Evolutionary conservation across 805 yeast genomes (phyloP).

Genomic region (Zygoascus ofunaensis): DNA sequence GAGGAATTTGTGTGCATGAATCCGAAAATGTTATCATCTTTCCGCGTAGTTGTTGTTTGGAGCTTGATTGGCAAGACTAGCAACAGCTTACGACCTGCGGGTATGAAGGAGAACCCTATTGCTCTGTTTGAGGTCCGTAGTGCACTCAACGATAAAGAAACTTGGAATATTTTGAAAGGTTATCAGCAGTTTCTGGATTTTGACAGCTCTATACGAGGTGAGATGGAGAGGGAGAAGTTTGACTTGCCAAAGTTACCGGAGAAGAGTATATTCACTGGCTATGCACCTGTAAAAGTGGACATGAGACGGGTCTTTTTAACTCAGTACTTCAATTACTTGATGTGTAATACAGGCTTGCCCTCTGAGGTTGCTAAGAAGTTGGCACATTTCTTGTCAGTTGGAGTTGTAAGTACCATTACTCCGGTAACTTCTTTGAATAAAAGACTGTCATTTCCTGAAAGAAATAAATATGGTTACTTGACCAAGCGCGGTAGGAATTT

Average conservation of each 20-base stretch:
- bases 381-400: not conserved
- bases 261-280: constrained; percentile 43
- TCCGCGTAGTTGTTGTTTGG: constrained; percentile 19
- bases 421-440: not conserved
- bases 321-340: constrained; percentile 50
- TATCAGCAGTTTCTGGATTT: constrained; percentile 51
- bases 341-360: constrained; percentile 51
- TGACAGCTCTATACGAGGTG: constrained; percentile 46
- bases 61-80: constrained; percentile 13
- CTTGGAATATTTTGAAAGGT: constrained; percentile 67
- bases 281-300: constrained; percentile 59
- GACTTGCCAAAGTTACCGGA: constrained; percentile 58
- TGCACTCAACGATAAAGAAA: constrained; percentile 49
- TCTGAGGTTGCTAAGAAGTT: constrained; percentile 17
- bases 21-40: constrained; percentile 22
- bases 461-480: constrained; percentile 59
- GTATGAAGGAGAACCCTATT: constrained; percentile 38
- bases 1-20: constrained; percentile 5
- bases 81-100: constrained; percentile 26
- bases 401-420: not conserved
- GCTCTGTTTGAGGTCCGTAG: constrained; percentile 58
- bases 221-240: not conserved
- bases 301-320: constrained; percentile 45
- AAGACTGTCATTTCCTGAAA: constrained; percentile 21
- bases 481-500: constrained; percentile 57